Base-by-base conservation (phyloP, 192 early-diverging fungal genomes). In the Geranomyces variabilis region DNA sequence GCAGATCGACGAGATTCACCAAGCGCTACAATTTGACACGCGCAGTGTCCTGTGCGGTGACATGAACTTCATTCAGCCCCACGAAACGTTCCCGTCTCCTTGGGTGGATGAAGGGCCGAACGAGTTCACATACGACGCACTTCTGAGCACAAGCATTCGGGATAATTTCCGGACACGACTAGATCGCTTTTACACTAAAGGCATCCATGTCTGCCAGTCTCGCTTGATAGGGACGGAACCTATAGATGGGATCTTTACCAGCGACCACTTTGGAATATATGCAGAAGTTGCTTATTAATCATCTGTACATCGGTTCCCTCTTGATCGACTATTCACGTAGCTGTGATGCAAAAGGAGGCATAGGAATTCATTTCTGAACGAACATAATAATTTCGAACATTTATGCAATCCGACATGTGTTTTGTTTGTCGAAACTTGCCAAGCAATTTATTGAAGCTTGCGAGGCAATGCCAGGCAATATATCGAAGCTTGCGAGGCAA, bases 251-350 rank as follows among this genome's bases (percentile, higher is more conserved):
- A 34, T 62, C 12, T 62, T 62, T 34, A 7, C 60, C 28, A 62
- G 60, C 33, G 60, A 62, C 34, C 60, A 62, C 33, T 62, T 62
- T 34, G 60, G 60, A 62, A 62, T 62, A 8, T 62, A 62, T 22
- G 60, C 60, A 13, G 30, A 62, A 62, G 29, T 62, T 28, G 34
- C 60, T n/a, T n/a, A n/a, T n/a, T n/a, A n/a, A n/a, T n/a, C n/a
- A n/a, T 10, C 56, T 57, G n/a, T n/a, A n/a, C n/a, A n/a, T n/a
- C n/a, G n/a, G n/a, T n/a, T n/a, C n/a, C n/a, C n/a, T n/a, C n/a
- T n/a, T n/a, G n/a, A n/a, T n/a, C n/a, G n/a, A n/a, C n/a, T n/a
- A n/a, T n/a, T n/a, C n/a, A n/a, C n/a, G n/a, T n/a, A n/a, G n/a
- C n/a, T n/a, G n/a, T n/a, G n/a, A n/a, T n/a, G n/a, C n/a, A n/a